phyloP scores from a whole-genome alignment of 2,329 filamentous ascomycete species.

The Lachnellula arida region DNA sequence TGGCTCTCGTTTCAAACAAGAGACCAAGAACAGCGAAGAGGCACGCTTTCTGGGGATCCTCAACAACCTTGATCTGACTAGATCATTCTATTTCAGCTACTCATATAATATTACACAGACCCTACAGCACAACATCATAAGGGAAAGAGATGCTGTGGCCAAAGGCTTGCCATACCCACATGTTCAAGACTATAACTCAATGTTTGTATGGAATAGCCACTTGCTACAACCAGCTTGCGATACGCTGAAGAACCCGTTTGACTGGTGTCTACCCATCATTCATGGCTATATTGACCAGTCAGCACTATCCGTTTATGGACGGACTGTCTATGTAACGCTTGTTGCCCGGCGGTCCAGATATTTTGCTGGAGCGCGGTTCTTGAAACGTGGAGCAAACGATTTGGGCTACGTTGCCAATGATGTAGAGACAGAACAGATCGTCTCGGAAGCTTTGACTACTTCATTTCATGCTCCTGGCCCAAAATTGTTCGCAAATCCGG shows the following conservation, averaged over 20 bases:
- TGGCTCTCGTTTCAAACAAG: conserved; percentile 64
- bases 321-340: conserved; percentile 85
- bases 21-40: conserved; percentile 79
- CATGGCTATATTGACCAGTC: conserved; percentile 96
- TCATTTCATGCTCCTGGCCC: conserved; percentile 92
- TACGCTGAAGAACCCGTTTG: conserved; percentile 73
- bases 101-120: conserved; percentile 94
- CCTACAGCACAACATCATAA: conserved; percentile 84
- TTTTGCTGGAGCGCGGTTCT: conserved; percentile 5
- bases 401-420: conserved; percentile 92
- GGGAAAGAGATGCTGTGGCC: conserved; percentile 67
- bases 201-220: conserved; percentile 98
- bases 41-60: conserved; percentile 83
- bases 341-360: conserved; percentile 85
- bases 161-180: conserved; percentile 56
- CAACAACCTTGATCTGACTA: conserved; percentile 82
- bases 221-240: conserved; percentile 70
- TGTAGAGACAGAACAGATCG: conserved; percentile 97
- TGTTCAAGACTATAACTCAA: conserved; percentile 71
- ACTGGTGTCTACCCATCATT: conserved; percentile 94
- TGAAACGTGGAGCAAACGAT: not conserved
- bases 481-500: conserved; percentile 78
- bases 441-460: conserved; percentile 88
- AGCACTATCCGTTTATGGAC: conserved; percentile 78
- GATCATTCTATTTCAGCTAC: conserved; percentile 97